Percentiles rank a stretch among this genome's conserved stretches.
These are phyloP conservation scores for Dendrobium officinale DNA, from an alignment of 106 monocot species.

Conservation along the genomic window DNA sequence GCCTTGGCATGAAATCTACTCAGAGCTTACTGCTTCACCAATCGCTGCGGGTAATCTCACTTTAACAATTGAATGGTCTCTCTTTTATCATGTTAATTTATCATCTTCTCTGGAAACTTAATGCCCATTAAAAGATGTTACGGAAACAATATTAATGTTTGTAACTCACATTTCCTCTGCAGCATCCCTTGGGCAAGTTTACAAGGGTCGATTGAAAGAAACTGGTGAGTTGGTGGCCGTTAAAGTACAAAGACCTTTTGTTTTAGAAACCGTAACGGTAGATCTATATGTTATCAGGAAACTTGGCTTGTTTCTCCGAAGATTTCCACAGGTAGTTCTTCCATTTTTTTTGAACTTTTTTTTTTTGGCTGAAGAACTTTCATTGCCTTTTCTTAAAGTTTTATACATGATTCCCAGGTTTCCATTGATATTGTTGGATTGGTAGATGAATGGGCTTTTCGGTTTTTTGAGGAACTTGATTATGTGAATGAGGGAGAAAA, in stretches of 20 bases:
- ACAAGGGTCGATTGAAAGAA: slow-evolving; percentile 91
- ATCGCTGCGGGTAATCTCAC: slow-evolving; percentile 86
- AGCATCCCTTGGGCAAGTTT: slow-evolving; percentile 99
- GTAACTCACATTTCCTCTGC: slow-evolving; percentile 10
- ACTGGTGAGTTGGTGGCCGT: slow-evolving; percentile 94
- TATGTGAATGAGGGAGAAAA: slow-evolving; percentile 99
- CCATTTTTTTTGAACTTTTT: not conserved
- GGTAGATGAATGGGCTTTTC: slow-evolving; percentile 98
- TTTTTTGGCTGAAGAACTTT: not conserved
- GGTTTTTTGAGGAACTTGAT: slow-evolving; percentile 99
- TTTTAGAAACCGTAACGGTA: slow-evolving; percentile 91
- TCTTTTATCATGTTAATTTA: not conserved
- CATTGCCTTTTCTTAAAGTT: slow-evolving; percentile 2
- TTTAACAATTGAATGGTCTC: not conserved
- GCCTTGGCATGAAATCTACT: slow-evolving; percentile 85
- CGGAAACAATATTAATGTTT: not conserved
- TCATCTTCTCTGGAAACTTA: not conserved
- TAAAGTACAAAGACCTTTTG: slow-evolving; percentile 97
- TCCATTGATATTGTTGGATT: slow-evolving; percentile 98
- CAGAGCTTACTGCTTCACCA: slow-evolving; percentile 84
- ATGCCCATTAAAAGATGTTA: not conserved
- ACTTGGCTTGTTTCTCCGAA: slow-evolving; percentile 72
- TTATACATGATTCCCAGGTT: slow-evolving; percentile 29
- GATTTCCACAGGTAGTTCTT: slow-evolving; percentile 76
- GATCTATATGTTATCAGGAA: slow-evolving; percentile 94